These are phyloP conservation scores for Trametes punicea DNA, from an alignment of 768 basidiomycete species.

Conservation along the genomic window DNA sequence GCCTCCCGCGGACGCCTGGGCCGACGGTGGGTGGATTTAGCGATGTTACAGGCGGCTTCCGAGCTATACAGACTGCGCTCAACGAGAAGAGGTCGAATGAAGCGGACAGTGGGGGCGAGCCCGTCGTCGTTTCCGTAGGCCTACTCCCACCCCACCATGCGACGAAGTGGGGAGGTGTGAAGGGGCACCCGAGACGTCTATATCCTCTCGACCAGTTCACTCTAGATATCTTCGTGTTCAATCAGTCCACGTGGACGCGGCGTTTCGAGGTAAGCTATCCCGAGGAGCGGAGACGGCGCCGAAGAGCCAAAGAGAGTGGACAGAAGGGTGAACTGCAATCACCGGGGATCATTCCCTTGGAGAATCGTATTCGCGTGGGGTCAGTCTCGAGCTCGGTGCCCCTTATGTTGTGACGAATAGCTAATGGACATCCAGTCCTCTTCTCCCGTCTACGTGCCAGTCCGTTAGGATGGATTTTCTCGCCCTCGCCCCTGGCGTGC, in stretches of 20 bases:
- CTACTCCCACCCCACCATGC: constrained; percentile 26
- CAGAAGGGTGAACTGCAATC: constrained; percentile 29
- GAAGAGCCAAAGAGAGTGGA: constrained; percentile 32
- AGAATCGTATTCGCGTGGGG: constrained; percentile 79
- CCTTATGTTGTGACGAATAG: not conserved
- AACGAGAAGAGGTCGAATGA: constrained; percentile 14
- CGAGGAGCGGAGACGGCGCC: constrained; percentile 44
- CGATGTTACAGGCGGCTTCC: constrained; percentile 30
- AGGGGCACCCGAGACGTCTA: constrained; percentile 43
- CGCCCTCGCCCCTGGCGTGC: constrained; percentile 76
- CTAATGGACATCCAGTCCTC: constrained; percentile 46
- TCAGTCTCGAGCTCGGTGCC: constrained; percentile 37
- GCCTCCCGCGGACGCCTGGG: constrained; percentile 50
- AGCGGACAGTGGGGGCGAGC: constrained; percentile 41
- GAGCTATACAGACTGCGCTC: constrained; percentile 36
- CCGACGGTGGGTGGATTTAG: constrained; percentile 41
- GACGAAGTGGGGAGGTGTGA: constrained; percentile 8
- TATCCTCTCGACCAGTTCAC: constrained; percentile 74
- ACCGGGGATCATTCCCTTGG: constrained; percentile 71
- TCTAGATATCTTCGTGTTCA: constrained; percentile 85
- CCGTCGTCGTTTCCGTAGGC: constrained; percentile 70
- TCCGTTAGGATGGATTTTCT: constrained; percentile 85
- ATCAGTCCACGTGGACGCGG: constrained; percentile 71
- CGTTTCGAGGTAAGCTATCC: constrained; percentile 76
- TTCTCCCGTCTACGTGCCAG: constrained; percentile 79